These are phyloP conservation scores for Thraustochytrium striatum DNA, from an alignment of 352 stramenopile genomes.

Conservation along the genomic window DNA sequence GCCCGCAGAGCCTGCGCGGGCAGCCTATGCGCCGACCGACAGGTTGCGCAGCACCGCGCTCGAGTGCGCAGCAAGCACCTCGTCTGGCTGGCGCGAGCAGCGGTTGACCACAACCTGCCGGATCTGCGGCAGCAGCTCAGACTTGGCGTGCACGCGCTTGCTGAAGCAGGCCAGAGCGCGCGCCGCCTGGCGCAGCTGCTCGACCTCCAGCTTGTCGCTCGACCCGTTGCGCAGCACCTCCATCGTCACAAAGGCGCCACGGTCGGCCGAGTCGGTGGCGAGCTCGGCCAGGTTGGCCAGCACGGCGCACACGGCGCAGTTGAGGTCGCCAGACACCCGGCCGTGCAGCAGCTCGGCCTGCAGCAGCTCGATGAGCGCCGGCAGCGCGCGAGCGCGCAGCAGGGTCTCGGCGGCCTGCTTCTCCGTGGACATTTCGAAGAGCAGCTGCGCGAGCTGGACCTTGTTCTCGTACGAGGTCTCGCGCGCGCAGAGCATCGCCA, in stretches of 20 bases:
- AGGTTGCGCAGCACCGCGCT: not conserved
- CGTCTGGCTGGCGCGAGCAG: not conserved
- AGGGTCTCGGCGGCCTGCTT: not conserved
- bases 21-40: not conserved
- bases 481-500: not conserved
- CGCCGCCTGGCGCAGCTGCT: not conserved
- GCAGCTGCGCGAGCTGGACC: not conserved
- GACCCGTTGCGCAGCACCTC: not conserved
- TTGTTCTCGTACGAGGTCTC: not conserved
- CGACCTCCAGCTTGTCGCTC: not conserved
- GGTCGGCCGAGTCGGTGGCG: not conserved
- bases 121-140: not conserved
- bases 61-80: not conserved
- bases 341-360: not conserved
- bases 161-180: not conserved
- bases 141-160: not conserved
- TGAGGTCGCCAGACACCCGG: not conserved
- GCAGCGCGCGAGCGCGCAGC: not conserved
- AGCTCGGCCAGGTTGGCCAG: not conserved
- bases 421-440: not conserved
- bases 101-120: not conserved
- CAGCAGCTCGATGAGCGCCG: not conserved
- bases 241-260: not conserved
- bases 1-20: too few relatives aligned
- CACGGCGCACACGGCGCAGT: not conserved